A percentile compares a stretch with the other conserved stretches of the same genome.
Conservation (phyloP, 768 basidiomycete genomes). For the Guyanaporus albipodus region DNA sequence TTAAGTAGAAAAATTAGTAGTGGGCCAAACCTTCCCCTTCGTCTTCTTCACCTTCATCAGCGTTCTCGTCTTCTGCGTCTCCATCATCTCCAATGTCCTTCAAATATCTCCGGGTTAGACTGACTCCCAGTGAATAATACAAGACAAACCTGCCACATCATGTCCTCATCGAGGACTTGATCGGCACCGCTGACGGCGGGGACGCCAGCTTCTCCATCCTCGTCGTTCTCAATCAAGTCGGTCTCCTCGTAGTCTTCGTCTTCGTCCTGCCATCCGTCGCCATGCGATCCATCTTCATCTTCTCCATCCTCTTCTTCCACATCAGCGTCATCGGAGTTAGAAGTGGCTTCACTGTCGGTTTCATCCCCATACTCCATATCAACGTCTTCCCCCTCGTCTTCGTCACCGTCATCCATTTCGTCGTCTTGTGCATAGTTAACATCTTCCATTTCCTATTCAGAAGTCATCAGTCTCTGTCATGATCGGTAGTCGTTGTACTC, state of each 20-base stretch:
- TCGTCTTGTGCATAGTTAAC: slow-evolving; percentile 63
- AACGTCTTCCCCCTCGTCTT: slow-evolving; percentile 75
- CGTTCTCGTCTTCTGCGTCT: slow-evolving; percentile 58
- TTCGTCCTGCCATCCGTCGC: slow-evolving; percentile 53
- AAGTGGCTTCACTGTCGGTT: slow-evolving; percentile 78
- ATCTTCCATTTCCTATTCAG: slow-evolving; percentile 78
- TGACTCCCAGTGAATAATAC: neutral
- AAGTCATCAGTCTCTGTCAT: slow-evolving; percentile 15
- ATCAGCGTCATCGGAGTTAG: slow-evolving; percentile 65
- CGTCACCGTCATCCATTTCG: slow-evolving; percentile 80
- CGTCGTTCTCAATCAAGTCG: slow-evolving; percentile 59
- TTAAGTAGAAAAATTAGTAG: neutral
- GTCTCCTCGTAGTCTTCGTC: slow-evolving; percentile 58
- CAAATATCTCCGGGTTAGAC: slow-evolving; percentile 7
- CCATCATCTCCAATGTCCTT: slow-evolving; percentile 56
- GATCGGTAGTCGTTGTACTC: slow-evolving; percentile 32
- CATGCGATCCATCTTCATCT: slow-evolving; percentile 46
- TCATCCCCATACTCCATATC: slow-evolving; percentile 87
- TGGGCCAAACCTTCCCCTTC: slow-evolving; percentile 20
- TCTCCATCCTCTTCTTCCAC: slow-evolving; percentile 62
- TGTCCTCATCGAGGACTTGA: slow-evolving; percentile 47
- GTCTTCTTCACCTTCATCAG: slow-evolving; percentile 47
- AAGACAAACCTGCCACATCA: slow-evolving; percentile 53
- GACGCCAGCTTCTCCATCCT: slow-evolving; percentile 43
- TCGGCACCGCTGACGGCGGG: slow-evolving; percentile 50